A percentile compares a stretch with the other conserved stretches of the same genome.
These are phyloP conservation scores for Apophysomyces elegans DNA, from an alignment of 371 early-diverging fungal genomes.

Conservation along the genomic window DNA sequence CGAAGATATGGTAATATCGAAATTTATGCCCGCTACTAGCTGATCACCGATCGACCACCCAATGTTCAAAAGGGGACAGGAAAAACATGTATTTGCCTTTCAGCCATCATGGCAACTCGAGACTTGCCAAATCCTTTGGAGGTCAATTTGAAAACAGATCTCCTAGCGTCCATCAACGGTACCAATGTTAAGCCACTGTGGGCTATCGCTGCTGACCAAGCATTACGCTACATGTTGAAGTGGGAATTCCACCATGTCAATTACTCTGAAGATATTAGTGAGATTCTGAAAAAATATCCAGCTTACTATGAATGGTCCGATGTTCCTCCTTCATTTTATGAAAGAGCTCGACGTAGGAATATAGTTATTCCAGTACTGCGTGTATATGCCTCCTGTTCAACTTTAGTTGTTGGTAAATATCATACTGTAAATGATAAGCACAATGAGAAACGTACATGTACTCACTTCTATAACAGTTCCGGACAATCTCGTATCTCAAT, in stretches of 20 bases:
- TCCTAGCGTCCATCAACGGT: constrained; percentile 20
- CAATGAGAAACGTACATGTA: not conserved
- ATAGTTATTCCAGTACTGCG: constrained; percentile 31
- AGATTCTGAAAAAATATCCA: constrained; percentile 39
- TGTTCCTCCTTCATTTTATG: constrained; percentile 23
- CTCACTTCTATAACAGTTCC: constrained; percentile 55
- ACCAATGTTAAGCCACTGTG: constrained; percentile 28
- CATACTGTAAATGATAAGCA: not conserved
- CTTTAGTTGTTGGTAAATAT: constrained; percentile 60
- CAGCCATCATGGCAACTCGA: constrained; percentile 63
- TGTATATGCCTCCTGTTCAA: constrained; percentile 63
- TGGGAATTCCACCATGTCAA: constrained; percentile 41
- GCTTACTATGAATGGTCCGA: constrained; percentile 52
- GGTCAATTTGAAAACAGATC: constrained; percentile 31
- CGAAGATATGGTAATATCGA: constrained; percentile 70
- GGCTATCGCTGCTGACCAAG: constrained; percentile 39
- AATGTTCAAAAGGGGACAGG: constrained; percentile 64
- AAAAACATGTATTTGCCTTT: constrained; percentile 74
- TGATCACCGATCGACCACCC: not conserved
- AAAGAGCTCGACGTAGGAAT: constrained; percentile 24
- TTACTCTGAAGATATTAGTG: constrained; percentile 18
- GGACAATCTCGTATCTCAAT: constrained; percentile 74
- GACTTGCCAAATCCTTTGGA: constrained; percentile 43
- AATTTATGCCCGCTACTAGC: not conserved
- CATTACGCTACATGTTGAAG: constrained; percentile 42